A percentile compares a stretch with the other conserved stretches of the same genome.
These are phyloP conservation scores for Candida awuae DNA, from an alignment of 805 yeast species.

Conservation along the genomic window DNA sequence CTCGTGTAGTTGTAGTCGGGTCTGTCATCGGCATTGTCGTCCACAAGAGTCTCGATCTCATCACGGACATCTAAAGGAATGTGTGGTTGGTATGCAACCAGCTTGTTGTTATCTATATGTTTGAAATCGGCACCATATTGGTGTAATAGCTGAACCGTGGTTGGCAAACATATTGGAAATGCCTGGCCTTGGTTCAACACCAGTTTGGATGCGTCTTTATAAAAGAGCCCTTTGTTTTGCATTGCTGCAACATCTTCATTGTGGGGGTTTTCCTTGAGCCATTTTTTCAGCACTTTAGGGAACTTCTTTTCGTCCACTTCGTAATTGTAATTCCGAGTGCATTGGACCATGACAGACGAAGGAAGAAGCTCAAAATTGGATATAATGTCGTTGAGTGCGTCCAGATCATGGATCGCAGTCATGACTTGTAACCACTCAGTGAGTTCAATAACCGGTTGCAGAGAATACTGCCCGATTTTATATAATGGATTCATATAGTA, in stretches of 20 bases:
- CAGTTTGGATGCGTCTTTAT: conserved; percentile 27
- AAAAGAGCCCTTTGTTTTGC: conserved; percentile 15
- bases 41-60: conserved; percentile 60
- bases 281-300: conserved; percentile 41
- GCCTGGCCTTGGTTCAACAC: conserved; percentile 40
- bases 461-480: conserved; percentile 56
- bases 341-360: conserved; percentile 61
- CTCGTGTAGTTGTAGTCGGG: too few relatives aligned
- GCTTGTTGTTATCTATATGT: conserved; percentile 46
- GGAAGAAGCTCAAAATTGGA: conserved; percentile 50
- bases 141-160: conserved; percentile 60
- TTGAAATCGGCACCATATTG: conserved; percentile 73
- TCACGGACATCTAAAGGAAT: conserved; percentile 66
- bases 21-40: conserved; percentile 26
- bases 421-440: conserved; percentile 89
- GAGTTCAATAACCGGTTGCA: conserved; percentile 68
- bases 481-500: conserved; percentile 60
- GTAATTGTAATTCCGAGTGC: conserved; percentile 68
- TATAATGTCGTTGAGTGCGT: conserved; percentile 47
- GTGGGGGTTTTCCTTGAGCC: conserved; percentile 28
- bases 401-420: conserved; percentile 50
- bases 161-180: conserved; percentile 60
- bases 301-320: conserved; percentile 75
- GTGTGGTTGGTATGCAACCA: conserved; percentile 58
- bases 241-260: conserved; percentile 9